phyloP scores from a whole-genome alignment of 768 basidiomycete species.

The Pleurotus ostreatus region DNA sequence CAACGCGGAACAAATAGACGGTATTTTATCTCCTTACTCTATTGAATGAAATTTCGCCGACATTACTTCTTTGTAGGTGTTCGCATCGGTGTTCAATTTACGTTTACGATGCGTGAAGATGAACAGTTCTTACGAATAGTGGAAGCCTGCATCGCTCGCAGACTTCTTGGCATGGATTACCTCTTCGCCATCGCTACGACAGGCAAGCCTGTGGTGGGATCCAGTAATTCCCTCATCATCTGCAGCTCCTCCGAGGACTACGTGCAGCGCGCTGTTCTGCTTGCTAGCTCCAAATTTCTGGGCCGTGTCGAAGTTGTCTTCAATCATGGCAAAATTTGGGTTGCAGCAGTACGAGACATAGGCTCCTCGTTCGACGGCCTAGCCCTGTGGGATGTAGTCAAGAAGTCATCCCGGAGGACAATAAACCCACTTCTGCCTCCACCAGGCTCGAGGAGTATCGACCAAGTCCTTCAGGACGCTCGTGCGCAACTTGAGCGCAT shows the following conservation, averaged over 20 bases:
- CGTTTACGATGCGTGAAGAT: conserved; percentile 55
- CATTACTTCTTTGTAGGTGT: conserved; percentile 28
- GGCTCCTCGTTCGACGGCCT: conserved; percentile 58
- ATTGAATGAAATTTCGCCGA: not conserved
- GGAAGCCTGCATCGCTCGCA: conserved; percentile 40
- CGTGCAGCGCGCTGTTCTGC: conserved; percentile 64
- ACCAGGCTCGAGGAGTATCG: conserved; percentile 58
- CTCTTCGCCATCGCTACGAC: conserved; percentile 56
- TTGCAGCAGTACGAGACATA: conserved; percentile 52
- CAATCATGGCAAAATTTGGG: conserved; percentile 29
- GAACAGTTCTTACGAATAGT: conserved; percentile 54
- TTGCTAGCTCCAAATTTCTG: conserved; percentile 67
- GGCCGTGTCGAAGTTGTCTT: conserved; percentile 44
- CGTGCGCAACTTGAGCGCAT: conserved; percentile 65
- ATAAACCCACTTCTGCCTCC: conserved; percentile 63
- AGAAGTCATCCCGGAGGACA: conserved; percentile 54
- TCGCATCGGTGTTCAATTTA: conserved; percentile 56
- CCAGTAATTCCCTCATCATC: conserved; percentile 49
- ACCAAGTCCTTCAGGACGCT: conserved; percentile 50
- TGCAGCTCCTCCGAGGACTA: conserved; percentile 51
- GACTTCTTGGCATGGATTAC: conserved; percentile 37
- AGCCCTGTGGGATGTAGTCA: conserved; percentile 61
- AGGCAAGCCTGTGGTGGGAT: conserved; percentile 21
- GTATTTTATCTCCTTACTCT: conserved; percentile 10
- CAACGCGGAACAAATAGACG: conserved; percentile 39